Evolutionary conservation across 2,329 filamentous ascomycete genomes (phyloP), one percentile per base, ranked within the genome.

Genomic region (Hansfordia pulvinata): DNA sequence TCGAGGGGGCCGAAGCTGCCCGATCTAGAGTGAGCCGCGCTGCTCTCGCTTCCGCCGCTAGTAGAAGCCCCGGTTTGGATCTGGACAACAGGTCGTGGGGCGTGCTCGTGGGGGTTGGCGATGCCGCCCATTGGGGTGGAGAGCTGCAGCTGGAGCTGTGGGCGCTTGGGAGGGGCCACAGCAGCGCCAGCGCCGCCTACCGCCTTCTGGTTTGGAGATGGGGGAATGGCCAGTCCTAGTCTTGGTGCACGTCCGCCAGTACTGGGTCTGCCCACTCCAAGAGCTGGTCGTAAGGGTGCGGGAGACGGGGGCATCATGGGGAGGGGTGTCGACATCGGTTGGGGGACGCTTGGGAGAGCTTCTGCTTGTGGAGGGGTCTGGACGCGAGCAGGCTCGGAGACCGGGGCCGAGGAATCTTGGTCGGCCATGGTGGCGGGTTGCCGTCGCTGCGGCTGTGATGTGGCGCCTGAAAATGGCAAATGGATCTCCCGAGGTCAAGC

Each of bases 111-210:
- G 5, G 83, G 78, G 7, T 72, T 70, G 29, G 71, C 65, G 35
- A 74, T 75, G 47, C 74, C 83, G 32, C 84, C 84, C 76, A 84
- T 85, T 3, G 88, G 88, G 2, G 88, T 94, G 10, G 81, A 82
- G 12, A 94, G 66, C 42, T 83, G 79, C 23, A 94, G 64, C 32
- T 77, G 76, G 16, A 81, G 71, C 14, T 73, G 59, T 14, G 82
- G 76, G 25, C 75, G 65, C 16, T 56, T 50, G 26, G 48, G 50
- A 36, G 52, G 49, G 37, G 49, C 44, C 38, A 46, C 43, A 32
- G 53, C 55, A 43, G 63, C 52, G 39, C 61, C 64, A 38, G n/a
- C n/a, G n/a, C n/a, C n/a, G n/a, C 68, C 69, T 27, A 90, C 72
- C 2, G 86, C 75, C 51, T 86, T 83, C 35, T 65, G 77, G 54